A percentile compares a stretch with the other conserved stretches of the same genome.
These are phyloP conservation scores for Leishmania lainsoni DNA, from an alignment of 208 protist species.

Conservation along the genomic window DNA sequence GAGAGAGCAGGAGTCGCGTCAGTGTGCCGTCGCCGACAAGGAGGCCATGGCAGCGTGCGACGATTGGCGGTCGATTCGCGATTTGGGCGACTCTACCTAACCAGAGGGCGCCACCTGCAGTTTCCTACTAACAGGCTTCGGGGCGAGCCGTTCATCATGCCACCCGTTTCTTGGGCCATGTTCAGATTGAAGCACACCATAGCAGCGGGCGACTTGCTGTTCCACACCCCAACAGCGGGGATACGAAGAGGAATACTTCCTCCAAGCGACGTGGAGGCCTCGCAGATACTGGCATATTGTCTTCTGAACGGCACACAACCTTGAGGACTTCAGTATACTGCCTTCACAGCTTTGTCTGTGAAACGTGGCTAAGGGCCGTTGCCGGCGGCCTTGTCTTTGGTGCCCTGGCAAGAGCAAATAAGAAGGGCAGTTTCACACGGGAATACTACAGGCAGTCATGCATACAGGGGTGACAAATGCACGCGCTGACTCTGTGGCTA, in stretches of 20 bases:
- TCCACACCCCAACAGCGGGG: neutral
- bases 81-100: neutral
- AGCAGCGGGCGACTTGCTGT: too few species aligned
- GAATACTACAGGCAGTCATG: neutral
- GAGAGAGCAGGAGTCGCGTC: neutral
- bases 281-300: neutral
- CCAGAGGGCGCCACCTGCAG: neutral
- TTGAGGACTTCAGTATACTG: neutral
- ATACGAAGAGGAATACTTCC: constrained; percentile 9
- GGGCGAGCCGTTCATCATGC: neutral
- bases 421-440: neutral
- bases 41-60: neutral
- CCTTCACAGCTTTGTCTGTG: neutral
- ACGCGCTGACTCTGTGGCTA: neutral
- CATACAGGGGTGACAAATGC: neutral
- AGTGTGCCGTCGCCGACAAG: neutral
- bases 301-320: neutral
- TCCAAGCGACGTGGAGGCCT: neutral
- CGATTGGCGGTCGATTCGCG: too few species aligned
- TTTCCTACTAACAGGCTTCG: neutral
- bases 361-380: neutral
- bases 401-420: neutral
- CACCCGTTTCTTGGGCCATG: too few species aligned
- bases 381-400: neutral
- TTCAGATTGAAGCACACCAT: neutral